Conservation (phyloP, 2,329 filamentous ascomycete genomes). For the Colletotrichum tofieldiae region DNA sequence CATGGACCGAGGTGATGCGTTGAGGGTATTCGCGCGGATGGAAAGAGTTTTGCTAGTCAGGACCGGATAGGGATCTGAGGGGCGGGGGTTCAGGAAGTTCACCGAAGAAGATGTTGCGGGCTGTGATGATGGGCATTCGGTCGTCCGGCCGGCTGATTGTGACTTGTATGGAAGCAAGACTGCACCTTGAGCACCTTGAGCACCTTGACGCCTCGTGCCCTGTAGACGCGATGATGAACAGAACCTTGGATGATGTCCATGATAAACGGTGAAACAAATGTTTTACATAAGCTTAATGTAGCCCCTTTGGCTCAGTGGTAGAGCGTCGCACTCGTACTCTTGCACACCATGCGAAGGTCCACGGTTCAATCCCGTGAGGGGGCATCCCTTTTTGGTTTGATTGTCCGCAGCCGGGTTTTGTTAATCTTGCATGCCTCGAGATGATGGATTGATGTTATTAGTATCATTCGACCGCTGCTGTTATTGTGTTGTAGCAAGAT, state of each 20-base stretch:
- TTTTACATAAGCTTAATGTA: not conserved
- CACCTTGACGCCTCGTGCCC: not conserved
- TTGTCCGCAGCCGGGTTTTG: too few species aligned
- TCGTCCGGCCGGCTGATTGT: not conserved
- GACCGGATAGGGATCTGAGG: not conserved
- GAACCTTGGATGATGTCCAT: not conserved
- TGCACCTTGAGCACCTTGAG: rapidly evolving
- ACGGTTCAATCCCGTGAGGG: conserved; percentile 43
- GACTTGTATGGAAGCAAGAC: not conserved
- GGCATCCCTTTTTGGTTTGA: not conserved
- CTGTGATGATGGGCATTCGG: not conserved
- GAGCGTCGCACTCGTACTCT: conserved; percentile 40
- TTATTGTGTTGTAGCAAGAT: too few species aligned
- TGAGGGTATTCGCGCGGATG: not conserved
- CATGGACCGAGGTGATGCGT: too few species aligned
- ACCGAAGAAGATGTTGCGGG: not conserved
- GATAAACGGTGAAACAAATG: not conserved
- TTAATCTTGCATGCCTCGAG: too few species aligned
- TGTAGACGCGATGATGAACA: not conserved
- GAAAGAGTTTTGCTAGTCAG: not conserved
- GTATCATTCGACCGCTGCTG: too few species aligned
- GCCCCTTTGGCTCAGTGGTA: conserved; percentile 43
- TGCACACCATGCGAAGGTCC: conserved; percentile 35
- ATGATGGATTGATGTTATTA: too few species aligned
- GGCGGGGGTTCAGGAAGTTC: not conserved